phyloP scores from a whole-genome alignment of 805 yeast species.

The Candida ficus region DNA sequence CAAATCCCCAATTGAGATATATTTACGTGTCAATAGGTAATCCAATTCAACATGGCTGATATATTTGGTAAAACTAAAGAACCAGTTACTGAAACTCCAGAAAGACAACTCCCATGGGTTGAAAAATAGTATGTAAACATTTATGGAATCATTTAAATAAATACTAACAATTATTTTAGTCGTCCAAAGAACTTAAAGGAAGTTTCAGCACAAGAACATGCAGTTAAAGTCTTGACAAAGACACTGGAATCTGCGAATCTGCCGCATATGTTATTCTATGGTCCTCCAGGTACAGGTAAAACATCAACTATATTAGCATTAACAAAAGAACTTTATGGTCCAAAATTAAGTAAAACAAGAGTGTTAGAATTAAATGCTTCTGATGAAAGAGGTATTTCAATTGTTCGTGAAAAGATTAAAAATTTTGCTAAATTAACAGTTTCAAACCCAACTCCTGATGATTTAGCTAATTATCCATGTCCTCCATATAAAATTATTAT shows the following conservation, averaged over 20 bases:
- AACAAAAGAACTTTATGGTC: conserved; percentile 77
- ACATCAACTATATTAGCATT: conserved; percentile 84
- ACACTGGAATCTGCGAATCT: conserved; percentile 76
- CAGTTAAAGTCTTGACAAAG: conserved; percentile 75
- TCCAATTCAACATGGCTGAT: conserved; percentile 2
- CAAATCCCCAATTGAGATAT: no score
- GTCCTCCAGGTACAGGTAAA: conserved; percentile 93
- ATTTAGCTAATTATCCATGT: conserved; percentile 75
- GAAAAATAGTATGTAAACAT: conserved; percentile 57
- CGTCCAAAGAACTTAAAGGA: conserved; percentile 87
- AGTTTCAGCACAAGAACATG: conserved; percentile 87
- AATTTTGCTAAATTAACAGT: conserved; percentile 82
- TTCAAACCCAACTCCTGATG: conserved; percentile 71
- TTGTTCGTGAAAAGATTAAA: conserved; percentile 80
- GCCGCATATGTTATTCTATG: conserved; percentile 90
- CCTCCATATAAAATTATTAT: conserved; percentile 95
- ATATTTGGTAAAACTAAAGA: conserved; percentile 26
- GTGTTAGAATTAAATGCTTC: conserved; percentile 85
- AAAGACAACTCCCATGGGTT: conserved; percentile 71
- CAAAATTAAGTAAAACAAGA: conserved; percentile 58
- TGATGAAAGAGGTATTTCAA: conserved; percentile 86
- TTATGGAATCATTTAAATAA: no score
- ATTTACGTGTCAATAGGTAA: no score
- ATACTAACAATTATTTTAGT: conserved; percentile 25
- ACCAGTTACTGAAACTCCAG: conserved; percentile 16